Conservation (phyloP, 2,329 filamentous ascomycete genomes). For the Fusarium redolens region DNA sequence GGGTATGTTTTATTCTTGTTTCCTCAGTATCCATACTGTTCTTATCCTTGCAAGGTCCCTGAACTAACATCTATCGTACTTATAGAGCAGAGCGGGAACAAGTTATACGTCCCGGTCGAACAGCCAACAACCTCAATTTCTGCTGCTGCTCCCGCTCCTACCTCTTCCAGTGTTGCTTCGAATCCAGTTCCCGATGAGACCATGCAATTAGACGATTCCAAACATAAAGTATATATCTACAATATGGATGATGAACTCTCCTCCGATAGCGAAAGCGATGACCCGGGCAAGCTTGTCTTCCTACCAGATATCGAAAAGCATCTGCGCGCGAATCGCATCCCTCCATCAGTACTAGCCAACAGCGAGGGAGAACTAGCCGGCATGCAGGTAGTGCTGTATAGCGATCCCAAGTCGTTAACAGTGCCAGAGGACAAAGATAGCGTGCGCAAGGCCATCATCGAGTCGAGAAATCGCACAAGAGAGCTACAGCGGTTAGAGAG, state of each 20-base stretch:
- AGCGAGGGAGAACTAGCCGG: conserved; percentile 65
- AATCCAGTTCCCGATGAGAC: conserved; percentile 58
- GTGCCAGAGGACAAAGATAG: conserved; percentile 80
- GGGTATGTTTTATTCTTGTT: conserved; percentile 62
- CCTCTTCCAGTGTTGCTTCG: conserved; percentile 26
- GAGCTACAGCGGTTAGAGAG: conserved; percentile 64
- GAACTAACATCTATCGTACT: conserved; percentile 14
- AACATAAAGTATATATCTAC: conserved; percentile 90
- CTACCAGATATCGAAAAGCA: conserved; percentile 88
- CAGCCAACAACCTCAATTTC: conserved; percentile 47
- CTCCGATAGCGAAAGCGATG: conserved; percentile 56
- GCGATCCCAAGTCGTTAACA: conserved; percentile 79
- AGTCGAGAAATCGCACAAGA: conserved; percentile 76
- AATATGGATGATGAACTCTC: conserved; percentile 89
- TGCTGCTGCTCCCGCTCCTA: conserved; percentile 33
- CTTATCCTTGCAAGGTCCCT: background rate
- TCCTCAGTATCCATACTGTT: background rate
- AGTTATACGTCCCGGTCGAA: conserved; percentile 75
- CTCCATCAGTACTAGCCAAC: conserved; percentile 72
- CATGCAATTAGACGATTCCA: conserved; percentile 90
- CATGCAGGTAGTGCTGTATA: conserved; percentile 86
- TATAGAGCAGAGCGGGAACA: conserved; percentile 70
- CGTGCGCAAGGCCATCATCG: conserved; percentile 85
- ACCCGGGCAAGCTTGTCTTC: conserved; percentile 75
- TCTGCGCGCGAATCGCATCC: conserved; percentile 76